Evolutionary conservation across 495 filamentous ascomycete species (phyloP).

Genomic region (Penicillium cataractarum): DNA sequence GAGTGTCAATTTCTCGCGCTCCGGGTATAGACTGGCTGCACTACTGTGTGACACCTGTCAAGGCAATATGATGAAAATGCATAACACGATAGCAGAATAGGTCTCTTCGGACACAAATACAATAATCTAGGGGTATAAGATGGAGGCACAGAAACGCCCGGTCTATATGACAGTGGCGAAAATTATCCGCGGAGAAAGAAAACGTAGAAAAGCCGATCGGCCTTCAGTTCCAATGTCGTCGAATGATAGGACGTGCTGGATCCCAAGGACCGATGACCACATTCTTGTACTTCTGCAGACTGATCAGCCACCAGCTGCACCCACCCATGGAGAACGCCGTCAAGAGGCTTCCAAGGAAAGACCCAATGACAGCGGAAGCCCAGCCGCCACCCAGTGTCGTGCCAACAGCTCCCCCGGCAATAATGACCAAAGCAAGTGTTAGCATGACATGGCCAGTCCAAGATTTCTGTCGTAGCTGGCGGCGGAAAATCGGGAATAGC

Average conservation of each 20-base stretch:
- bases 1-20: background rate
- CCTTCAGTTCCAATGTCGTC: conserved; percentile 60
- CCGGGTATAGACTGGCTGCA: conserved; percentile 6
- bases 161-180: conserved; percentile 24
- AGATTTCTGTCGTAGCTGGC: conserved; percentile 78
- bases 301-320: conserved; percentile 97
- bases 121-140: conserved; percentile 35
- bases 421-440: conserved; percentile 77
- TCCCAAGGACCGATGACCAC: conserved; percentile 99
- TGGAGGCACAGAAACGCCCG: conserved; percentile 20
- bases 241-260: conserved; percentile 82
- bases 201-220: background rate
- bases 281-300: conserved; percentile 97
- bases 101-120: background rate
- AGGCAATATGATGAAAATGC: background rate
- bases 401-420: conserved; percentile 77
- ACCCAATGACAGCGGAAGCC: conserved; percentile 70
- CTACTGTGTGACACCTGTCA: background rate
- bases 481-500: conserved; percentile 91
- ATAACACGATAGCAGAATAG: background rate
- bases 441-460: conserved; percentile 82
- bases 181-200: conserved; percentile 2
- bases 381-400: conserved; percentile 73
- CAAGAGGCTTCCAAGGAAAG: conserved; percentile 70
- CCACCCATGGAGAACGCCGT: conserved; percentile 83